phyloP scores from a whole-genome alignment of 2,329 filamentous ascomycete species.

The Cercospora sp. region DNA sequence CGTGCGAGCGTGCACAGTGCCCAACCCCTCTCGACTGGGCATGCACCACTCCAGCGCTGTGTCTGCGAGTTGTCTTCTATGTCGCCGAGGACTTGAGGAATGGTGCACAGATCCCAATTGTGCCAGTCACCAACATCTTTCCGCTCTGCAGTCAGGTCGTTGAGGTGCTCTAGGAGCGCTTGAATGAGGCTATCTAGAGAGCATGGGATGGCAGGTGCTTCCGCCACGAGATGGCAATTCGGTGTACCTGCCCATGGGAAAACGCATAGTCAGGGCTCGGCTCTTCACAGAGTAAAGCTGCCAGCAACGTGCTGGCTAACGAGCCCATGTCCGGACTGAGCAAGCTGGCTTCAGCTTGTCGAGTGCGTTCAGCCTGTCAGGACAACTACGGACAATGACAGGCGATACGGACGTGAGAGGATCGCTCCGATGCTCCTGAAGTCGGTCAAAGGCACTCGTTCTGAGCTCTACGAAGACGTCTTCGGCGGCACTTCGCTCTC shows the following conservation, averaged over 20 bases:
- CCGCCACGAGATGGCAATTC: not conserved
- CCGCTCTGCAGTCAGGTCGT: conserved; percentile 13
- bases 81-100: conserved; percentile 2
- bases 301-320: conserved; percentile 1
- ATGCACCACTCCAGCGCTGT: too few relatives aligned
- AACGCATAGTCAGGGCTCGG: not conserved
- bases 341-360: too few relatives aligned
- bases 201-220: not conserved
- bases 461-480: conserved; percentile 8
- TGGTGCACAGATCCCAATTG: conserved; percentile 6
- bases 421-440: too few relatives aligned
- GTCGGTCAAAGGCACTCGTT: conserved; percentile 4
- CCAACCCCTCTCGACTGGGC: too few relatives aligned
- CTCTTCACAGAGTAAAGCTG: conserved; percentile 2
- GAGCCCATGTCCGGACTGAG: not conserved
- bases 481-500: conserved; percentile 10
- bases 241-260: not conserved
- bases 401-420: too few relatives aligned
- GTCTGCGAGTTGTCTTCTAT: not conserved
- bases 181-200: not conserved
- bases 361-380: too few relatives aligned
- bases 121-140: conserved; percentile 16
- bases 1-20: too few relatives aligned
- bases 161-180: conserved; percentile 10
- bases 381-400: too few relatives aligned